Evolutionary conservation across 345 rosid genomes (phyloP).

Genomic region (Eutrema japonicum): DNA sequence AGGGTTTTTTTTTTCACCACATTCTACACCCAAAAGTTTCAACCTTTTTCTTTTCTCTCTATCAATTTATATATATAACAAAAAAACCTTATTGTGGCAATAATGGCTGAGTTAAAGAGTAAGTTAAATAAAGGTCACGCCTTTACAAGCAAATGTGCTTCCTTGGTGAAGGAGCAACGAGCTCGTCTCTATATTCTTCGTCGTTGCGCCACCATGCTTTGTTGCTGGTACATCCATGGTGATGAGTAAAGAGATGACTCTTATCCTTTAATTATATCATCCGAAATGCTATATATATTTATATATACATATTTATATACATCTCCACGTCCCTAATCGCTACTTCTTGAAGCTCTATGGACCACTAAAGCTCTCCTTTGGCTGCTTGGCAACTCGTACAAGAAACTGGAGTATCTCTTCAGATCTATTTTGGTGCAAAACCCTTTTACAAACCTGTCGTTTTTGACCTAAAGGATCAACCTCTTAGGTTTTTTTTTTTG

Average conservation of each 20-base stretch:
- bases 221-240: constrained; percentile 70
- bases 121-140: constrained; percentile 49
- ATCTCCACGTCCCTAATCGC: constrained; percentile 9
- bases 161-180: constrained; percentile 67
- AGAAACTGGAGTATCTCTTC: constrained; percentile 27
- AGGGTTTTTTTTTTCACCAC: constrained; percentile 30
- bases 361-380: constrained; percentile 30
- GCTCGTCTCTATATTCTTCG: constrained; percentile 76
- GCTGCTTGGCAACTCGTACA: constrained; percentile 34
- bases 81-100: constrained; percentile 11
- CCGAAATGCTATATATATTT: constrained; percentile 9
- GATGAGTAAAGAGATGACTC: constrained; percentile 50
- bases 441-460: constrained; percentile 30
- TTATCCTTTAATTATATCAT: constrained; percentile 12
- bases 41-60: constrained; percentile 12
- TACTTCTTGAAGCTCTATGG: constrained; percentile 26
- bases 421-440: constrained; percentile 30
- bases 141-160: constrained; percentile 68
- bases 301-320: constrained; percentile 1
- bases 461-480: constrained; percentile 37
- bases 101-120: constrained; percentile 54
- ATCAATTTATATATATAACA: not conserved
- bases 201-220: constrained; percentile 86
- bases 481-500: constrained; percentile 28
- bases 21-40: constrained; percentile 22